Base-by-base conservation (phyloP, 2,329 filamentous ascomycete genomes). In the Alternaria sp. region DNA sequence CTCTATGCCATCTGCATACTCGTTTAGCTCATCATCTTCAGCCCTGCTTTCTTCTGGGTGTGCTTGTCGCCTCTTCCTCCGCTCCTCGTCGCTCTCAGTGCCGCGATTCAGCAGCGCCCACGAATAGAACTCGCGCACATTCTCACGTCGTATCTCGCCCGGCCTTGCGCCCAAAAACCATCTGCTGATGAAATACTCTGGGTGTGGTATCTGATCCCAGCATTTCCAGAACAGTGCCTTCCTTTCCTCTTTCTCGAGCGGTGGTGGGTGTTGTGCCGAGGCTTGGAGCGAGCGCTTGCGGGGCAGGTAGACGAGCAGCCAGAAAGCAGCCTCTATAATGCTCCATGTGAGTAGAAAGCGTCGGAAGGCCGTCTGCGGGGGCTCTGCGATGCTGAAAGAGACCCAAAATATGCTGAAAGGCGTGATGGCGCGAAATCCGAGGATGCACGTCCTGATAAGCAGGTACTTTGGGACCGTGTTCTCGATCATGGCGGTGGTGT, bases 31-130 rank as follows among this genome's bases (percentile, higher is more conserved):
- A 10, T 85, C 79, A 46, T 84, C 74, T 17, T 80, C 78, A 5
- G 66, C 67, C 17, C 57, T 59, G 48, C 54, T 68, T 29, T 63
- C 64, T 7, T 70, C 65, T 2, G 61, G 61, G 10, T 62, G 56
- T 14, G 58, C 60, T 36, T 67, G 65, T 21, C 53, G 56, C 11
- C 58, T 37, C 40, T 60, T 55, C 11, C 37, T 57, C 37, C 65
- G 54, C 54, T 65, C 60, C 3, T 66, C 66, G 17, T 68, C 67
- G 26, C 78, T 76, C 46, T 74, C 72, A 4, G 81, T 76, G 9
- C 77, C 79, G 9, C 78, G 77, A 61, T 88, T 86, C 58, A 89
- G 85, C 67, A 91, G 86, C 1, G 85, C 88, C 89, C 89, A 92
- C 8, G 84, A 79, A 23, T 90, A 73, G 65, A 90, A 91, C 61